Percentiles rank a stretch among this genome's conserved stretches.
These are phyloP conservation scores for Penicillium oxalicum DNA, from an alignment of 2,329 filamentous ascomycete species.

Conservation along the genomic window DNA sequence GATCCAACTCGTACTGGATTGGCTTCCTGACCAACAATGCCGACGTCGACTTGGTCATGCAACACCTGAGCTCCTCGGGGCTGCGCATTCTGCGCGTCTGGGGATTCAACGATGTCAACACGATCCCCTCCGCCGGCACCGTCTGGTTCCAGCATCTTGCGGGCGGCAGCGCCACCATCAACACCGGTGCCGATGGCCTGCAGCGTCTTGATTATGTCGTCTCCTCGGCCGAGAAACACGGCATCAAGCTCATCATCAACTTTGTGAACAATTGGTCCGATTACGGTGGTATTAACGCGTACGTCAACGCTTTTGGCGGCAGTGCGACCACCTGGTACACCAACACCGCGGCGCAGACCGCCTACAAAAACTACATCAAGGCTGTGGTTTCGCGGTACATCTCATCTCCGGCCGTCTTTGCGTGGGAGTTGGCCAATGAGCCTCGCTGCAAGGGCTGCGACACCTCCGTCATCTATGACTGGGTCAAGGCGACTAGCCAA, in stretches of 20 bases:
- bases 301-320: constrained; percentile 51
- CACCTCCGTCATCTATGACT: constrained; percentile 53
- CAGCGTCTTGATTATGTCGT: constrained; percentile 62
- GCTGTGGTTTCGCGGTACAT: constrained; percentile 56
- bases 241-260: constrained; percentile 55
- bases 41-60: constrained; percentile 43
- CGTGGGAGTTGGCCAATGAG: constrained; percentile 65
- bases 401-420: constrained; percentile 55
- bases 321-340: constrained; percentile 53
- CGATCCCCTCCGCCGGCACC: constrained; percentile 35
- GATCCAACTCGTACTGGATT: constrained; percentile 51
- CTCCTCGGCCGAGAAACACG: constrained; percentile 51
- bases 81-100: constrained; percentile 49
- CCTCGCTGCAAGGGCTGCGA: constrained; percentile 57
- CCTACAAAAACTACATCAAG: constrained; percentile 59
- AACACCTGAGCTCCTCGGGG: constrained; percentile 31
- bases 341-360: constrained; percentile 46
- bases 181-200: constrained; percentile 57
- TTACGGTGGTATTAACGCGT: constrained; percentile 59
- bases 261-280: constrained; percentile 64
- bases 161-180: constrained; percentile 47
- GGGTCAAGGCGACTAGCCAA: constrained; percentile 52
- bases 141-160: constrained; percentile 43
- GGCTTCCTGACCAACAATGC: constrained; percentile 44
- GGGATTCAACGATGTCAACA: constrained; percentile 49